These are phyloP conservation scores for Neurospora pannonica DNA, from an alignment of 495 filamentous ascomycete species.

Conservation along the genomic window DNA sequence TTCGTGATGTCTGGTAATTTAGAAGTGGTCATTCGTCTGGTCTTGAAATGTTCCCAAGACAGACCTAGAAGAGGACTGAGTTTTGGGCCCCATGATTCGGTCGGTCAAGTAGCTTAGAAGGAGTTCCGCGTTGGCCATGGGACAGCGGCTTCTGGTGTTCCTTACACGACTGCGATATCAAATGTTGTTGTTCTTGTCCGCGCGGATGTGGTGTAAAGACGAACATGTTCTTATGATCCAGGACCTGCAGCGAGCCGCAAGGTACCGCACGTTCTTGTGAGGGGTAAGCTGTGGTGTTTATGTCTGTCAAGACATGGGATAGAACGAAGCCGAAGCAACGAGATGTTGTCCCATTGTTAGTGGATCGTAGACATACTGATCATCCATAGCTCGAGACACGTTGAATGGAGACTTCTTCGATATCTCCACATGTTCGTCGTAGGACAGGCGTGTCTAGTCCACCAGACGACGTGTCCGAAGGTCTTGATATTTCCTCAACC, in stretches of 20 bases:
- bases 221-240: neutral
- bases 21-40: neutral
- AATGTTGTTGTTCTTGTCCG: neutral
- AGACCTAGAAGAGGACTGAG: neutral
- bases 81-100: neutral
- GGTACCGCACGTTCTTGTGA: neutral
- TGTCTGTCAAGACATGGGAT: neutral
- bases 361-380: no score
- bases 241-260: neutral
- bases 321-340: no score
- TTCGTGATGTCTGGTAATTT: neutral
- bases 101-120: neutral
- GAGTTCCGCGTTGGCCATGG: neutral
- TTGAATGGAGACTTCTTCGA: neutral
- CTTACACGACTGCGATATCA: neutral
- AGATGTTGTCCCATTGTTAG: no score
- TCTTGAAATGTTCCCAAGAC: neutral
- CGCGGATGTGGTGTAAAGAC: neutral
- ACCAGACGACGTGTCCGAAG: neutral
- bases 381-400: no score
- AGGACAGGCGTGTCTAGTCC: neutral
- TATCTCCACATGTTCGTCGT: neutral
- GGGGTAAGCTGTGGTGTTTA: neutral
- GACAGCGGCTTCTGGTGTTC: neutral
- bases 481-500: slow-evolving; percentile 8